phyloP scores from a whole-genome alignment of 2,329 filamentous ascomycete genomes.

The Claviceps digitariae region DNA sequence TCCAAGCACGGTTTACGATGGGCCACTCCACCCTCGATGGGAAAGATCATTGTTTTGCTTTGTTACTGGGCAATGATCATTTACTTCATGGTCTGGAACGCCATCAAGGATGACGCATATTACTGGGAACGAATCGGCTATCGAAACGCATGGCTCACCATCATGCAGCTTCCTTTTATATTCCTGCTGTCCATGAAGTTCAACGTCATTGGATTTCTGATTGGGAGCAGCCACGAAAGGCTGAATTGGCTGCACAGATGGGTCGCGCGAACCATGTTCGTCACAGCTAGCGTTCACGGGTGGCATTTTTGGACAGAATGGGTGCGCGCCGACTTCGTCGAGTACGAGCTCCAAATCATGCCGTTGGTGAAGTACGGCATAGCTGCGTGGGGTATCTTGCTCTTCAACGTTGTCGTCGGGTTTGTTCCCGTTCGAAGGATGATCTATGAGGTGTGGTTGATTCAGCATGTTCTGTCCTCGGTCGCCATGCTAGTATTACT shows the following conservation, averaged over 20 bases:
- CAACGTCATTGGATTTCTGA: constrained; percentile 44
- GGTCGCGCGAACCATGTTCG: constrained; percentile 54
- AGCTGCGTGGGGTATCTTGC: constrained; percentile 49
- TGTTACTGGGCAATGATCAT: constrained; percentile 46
- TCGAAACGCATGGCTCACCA: constrained; percentile 52
- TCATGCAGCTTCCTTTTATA: constrained; percentile 50
- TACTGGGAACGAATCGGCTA: constrained; percentile 54
- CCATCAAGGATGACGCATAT: constrained; percentile 36
- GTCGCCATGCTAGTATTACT: constrained; percentile 49
- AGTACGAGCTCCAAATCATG: constrained; percentile 45
- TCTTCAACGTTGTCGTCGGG: constrained; percentile 52
- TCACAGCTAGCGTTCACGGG: constrained; percentile 56
- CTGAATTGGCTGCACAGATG: constrained; percentile 64
- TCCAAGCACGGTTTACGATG: constrained; percentile 33
- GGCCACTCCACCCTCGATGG: constrained; percentile 44
- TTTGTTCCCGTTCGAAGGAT: constrained; percentile 50
- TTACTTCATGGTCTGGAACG: constrained; percentile 40
- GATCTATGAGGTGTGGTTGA: constrained; percentile 55
- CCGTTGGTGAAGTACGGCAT: constrained; percentile 53
- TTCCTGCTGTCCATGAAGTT: constrained; percentile 49
- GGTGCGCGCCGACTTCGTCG: constrained; percentile 44
- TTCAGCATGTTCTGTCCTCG: constrained; percentile 52
- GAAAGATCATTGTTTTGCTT: constrained; percentile 38
- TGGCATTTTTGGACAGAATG: constrained; percentile 56
- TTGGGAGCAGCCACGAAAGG: constrained; percentile 52